phyloP scores from a whole-genome alignment of 2,329 filamentous ascomycete species.

The Alternaria sp. region DNA sequence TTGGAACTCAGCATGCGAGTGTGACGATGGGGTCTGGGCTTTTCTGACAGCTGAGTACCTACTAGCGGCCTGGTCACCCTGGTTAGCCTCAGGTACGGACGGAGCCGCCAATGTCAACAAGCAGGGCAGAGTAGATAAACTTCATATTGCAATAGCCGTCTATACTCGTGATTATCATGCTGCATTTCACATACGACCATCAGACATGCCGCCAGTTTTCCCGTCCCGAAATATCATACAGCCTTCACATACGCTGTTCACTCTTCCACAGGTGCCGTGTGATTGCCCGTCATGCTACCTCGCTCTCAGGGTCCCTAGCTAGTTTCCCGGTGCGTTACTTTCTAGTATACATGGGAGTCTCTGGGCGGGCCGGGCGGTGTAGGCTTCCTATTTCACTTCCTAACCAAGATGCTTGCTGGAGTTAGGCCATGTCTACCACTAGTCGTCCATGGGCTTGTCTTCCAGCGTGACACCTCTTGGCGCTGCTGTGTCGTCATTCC shows the following conservation, averaged over 20 bases:
- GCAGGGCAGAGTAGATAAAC: conserved; percentile 5
- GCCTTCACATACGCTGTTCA: conserved; percentile 9
- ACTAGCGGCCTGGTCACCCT: conserved; percentile 20
- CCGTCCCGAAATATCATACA: conserved; percentile 28
- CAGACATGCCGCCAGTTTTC: conserved; percentile 14
- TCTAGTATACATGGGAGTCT: conserved; percentile 1
- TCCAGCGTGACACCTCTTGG: conserved; percentile 68
- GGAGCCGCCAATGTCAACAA: conserved; percentile 11
- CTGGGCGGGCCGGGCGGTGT: background rate
- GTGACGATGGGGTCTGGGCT: conserved; percentile 27
- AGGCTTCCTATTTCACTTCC: background rate
- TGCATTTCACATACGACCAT: conserved; percentile 22
- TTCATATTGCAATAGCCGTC: conserved; percentile 12
- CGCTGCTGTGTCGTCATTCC: conserved; percentile 52
- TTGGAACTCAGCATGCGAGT: conserved; percentile 28
- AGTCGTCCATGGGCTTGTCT: conserved; percentile 82
- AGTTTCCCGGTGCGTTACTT: background rate
- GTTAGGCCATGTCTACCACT: conserved; percentile 27
- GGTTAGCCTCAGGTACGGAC: conserved; percentile 28
- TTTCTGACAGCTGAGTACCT: conserved; percentile 12
- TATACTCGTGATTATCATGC: conserved; percentile 37
- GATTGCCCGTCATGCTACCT: conserved; percentile 1
- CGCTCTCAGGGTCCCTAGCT: background rate
- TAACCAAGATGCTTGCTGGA: conserved; percentile 8
- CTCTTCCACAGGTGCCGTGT: conserved; percentile 2